Conservation (phyloP, 1,139 yeast species). For the Debaryomyces singareniensis region DNA sequence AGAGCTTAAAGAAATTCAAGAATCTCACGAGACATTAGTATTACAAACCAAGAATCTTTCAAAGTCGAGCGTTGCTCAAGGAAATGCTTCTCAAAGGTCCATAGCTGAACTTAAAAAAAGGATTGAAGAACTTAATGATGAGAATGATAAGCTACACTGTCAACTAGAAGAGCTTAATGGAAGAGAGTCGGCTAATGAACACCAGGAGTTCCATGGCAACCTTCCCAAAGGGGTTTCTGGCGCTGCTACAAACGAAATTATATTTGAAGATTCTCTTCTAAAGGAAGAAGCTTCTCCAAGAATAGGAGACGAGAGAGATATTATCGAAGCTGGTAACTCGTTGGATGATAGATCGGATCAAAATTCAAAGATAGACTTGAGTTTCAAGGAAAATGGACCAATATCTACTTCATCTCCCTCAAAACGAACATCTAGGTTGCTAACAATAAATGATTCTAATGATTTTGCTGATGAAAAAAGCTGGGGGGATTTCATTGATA, state of each 20-base stretch:
- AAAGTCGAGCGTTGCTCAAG: not conserved
- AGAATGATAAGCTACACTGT: slow-evolving; percentile 50
- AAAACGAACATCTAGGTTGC: not conserved
- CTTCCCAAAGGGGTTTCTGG: not conserved
- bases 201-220: too few species aligned
- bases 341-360: not conserved
- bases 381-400: not conserved
- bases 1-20: slow-evolving; percentile 24
- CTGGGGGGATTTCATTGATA: too few species aligned
- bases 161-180: slow-evolving; percentile 11
- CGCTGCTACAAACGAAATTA: too few species aligned
- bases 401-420: not conserved
- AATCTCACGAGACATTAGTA: slow-evolving; percentile 37
- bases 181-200: too few species aligned
- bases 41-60: not conserved
- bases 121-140: slow-evolving; percentile 56
- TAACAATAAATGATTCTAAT: not conserved
- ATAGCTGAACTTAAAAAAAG: slow-evolving; percentile 41
- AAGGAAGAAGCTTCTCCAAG: too few species aligned
- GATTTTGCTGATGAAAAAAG: not conserved
- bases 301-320: not conserved
- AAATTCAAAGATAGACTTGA: not conserved
- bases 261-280: too few species aligned
- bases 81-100: slow-evolving; percentile 18
- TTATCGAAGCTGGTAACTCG: not conserved